Percentiles rank a stretch among this genome's conserved stretches.
phyloP scores from a whole-genome alignment of 345 rosid genomes.

The Populus pruinosa region DNA sequence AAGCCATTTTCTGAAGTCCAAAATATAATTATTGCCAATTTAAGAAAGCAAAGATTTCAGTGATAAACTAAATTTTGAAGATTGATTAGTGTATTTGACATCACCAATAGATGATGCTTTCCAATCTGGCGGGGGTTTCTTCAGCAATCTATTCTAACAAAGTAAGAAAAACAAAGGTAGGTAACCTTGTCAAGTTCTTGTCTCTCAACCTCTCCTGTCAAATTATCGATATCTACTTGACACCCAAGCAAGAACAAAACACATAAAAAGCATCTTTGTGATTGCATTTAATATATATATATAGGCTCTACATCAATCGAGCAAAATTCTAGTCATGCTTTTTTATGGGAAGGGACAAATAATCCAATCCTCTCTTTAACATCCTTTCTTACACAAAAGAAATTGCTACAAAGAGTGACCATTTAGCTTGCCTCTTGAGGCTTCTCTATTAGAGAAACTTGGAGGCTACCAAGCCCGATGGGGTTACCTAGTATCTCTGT shows the following conservation, averaged over 20 bases:
- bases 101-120: neutral
- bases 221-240: neutral
- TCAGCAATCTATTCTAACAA: neutral
- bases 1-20: neutral
- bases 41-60: too few species aligned
- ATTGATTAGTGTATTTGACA: neutral
- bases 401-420: neutral
- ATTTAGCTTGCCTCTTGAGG: neutral
- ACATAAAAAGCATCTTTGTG: neutral
- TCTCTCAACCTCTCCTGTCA: neutral
- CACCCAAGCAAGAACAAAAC: neutral
- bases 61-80: neutral
- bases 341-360: neutral
- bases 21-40: neutral
- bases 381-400: neutral
- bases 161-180: neutral
- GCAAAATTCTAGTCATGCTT: neutral
- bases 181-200: neutral
- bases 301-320: neutral
- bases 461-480: neutral
- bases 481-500: too few species aligned
- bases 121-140: neutral
- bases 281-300: neutral
- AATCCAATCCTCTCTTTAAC: neutral
- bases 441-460: neutral